Evolutionary conservation across 306 rosid species (phyloP).

Genomic region (Castanea sativa): DNA sequence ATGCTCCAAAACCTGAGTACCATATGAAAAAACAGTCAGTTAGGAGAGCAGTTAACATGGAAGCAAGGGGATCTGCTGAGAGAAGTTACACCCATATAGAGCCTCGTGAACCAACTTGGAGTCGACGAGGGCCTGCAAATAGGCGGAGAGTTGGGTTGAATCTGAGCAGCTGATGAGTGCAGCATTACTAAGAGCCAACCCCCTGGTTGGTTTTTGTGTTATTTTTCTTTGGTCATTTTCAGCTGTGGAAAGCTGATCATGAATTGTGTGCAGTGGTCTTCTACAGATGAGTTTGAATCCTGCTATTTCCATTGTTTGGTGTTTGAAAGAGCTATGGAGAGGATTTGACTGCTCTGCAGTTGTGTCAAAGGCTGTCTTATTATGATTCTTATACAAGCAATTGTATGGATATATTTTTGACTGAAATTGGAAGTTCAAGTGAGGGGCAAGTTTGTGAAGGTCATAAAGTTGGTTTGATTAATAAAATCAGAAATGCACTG

Average conservation of each 20-base stretch:
- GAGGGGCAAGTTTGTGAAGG: not conserved
- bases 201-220: not conserved
- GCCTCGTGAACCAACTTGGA: constrained; percentile 36
- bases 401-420: not conserved
- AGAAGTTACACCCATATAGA: constrained; percentile 44
- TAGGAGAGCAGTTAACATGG: constrained; percentile 52
- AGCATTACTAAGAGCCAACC: not conserved
- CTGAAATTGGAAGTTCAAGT: not conserved
- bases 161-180: constrained; percentile 32
- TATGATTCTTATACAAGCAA: too few relatives aligned
- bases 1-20: constrained; percentile 37
- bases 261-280: not conserved
- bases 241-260: not conserved
- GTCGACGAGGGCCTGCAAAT: constrained; percentile 39
- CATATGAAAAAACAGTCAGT: constrained; percentile 30
- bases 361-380: too few relatives aligned
- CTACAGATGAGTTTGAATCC: constrained; percentile 8
- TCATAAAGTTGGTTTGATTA: not conserved
- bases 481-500: too few relatives aligned
- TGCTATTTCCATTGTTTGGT: constrained; percentile 4
- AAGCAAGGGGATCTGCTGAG: constrained; percentile 37
- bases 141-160: constrained; percentile 43
- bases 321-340: constrained; percentile 1
- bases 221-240: not conserved
- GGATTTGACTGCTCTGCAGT: too few relatives aligned